Conservation (phyloP, 2,329 filamentous ascomycete genomes). For the Ascochyta rabiei region DNA sequence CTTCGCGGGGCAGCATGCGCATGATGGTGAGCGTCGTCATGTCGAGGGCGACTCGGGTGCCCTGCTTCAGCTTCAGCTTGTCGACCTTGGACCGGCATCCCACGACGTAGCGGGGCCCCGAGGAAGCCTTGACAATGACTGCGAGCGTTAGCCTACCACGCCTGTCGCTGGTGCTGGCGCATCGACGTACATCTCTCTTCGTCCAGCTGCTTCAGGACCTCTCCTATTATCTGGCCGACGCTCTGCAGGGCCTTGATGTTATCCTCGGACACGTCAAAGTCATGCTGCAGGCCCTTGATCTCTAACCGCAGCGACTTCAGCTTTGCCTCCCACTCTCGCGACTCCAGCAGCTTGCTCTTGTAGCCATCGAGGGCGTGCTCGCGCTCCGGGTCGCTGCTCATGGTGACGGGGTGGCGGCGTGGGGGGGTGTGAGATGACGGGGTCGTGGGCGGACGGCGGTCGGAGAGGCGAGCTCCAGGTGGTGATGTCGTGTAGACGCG, state of each 20-base stretch:
- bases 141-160: slow-evolving; percentile 20
- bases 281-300: slow-evolving; percentile 92
- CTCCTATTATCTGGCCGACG: slow-evolving; percentile 98
- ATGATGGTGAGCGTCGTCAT: slow-evolving; percentile 99
- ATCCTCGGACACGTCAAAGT: slow-evolving; percentile 96
- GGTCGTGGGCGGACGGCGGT: slow-evolving; percentile 12
- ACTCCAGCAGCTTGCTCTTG: slow-evolving; percentile 73
- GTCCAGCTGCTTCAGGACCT: slow-evolving; percentile 97
- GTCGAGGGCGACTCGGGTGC: slow-evolving; percentile 93
- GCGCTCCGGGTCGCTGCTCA: slow-evolving; percentile 57
- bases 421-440: slow-evolving; percentile 3
- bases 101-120: slow-evolving; percentile 95
- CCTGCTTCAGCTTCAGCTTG: slow-evolving; percentile 96
- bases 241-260: slow-evolving; percentile 99
- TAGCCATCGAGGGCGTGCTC: slow-evolving; percentile 59
- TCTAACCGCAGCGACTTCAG: slow-evolving; percentile 91
- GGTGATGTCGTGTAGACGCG: slow-evolving; percentile 3
- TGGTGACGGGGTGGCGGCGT: slow-evolving; percentile 25
- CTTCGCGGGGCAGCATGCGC: slow-evolving; percentile 98
- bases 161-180: neutral
- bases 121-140: slow-evolving; percentile 99
- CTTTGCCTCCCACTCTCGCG: slow-evolving; percentile 98
- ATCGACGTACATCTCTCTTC: slow-evolving; percentile 92
- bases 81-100: slow-evolving; percentile 98
- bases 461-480: slow-evolving; percentile 16